These are phyloP conservation scores for Trichoderma citrinoviride DNA, from an alignment of 2,329 filamentous ascomycete species.

Conservation along the genomic window DNA sequence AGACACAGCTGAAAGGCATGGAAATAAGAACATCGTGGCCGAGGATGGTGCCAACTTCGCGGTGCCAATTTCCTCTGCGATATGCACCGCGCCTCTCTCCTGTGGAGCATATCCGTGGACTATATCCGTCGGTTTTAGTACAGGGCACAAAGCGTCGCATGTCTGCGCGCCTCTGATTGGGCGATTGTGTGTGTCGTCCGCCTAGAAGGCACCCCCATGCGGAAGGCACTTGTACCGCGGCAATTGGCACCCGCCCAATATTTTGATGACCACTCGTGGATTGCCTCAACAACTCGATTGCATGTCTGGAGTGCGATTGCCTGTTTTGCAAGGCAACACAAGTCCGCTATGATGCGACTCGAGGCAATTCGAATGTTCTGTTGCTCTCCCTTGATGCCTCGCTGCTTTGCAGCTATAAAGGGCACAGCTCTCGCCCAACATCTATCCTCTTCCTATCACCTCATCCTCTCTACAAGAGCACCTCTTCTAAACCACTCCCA, in stretches of 20 bases:
- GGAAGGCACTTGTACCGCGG: too few relatives aligned
- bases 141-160: background rate
- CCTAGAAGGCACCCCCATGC: too few relatives aligned
- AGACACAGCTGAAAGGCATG: constrained; percentile 7
- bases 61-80: too few relatives aligned
- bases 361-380: background rate
- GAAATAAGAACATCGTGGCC: background rate
- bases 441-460: background rate
- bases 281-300: background rate
- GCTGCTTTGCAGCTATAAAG: constrained; percentile 10
- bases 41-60: background rate
- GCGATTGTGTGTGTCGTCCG: background rate
- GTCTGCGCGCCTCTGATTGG: background rate
- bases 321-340: background rate
- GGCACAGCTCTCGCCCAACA: background rate
- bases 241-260: background rate
- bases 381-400: too few relatives aligned
- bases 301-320: constrained; percentile 7
- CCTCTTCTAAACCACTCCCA: background rate
- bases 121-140: background rate
- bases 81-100: background rate
- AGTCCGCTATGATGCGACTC: background rate
- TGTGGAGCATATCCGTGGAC: too few relatives aligned
- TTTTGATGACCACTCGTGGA: background rate
- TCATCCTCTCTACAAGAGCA: background rate